Evolutionary conservation across 768 basidiomycete genomes (phyloP).

Genomic region (Pleurotus djamor): DNA sequence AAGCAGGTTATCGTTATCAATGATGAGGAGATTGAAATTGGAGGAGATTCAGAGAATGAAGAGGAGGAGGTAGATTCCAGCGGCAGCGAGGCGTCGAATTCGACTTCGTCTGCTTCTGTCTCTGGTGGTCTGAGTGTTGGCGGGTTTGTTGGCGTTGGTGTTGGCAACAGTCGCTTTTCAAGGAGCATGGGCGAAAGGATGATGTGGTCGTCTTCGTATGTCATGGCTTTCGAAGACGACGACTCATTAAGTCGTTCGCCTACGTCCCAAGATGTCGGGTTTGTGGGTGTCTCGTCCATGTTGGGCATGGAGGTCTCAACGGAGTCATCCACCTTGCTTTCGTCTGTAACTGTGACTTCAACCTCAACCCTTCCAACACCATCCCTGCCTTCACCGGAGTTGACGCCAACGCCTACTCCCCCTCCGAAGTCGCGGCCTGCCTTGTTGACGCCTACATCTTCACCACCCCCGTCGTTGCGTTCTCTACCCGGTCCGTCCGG

Average conservation of each 20-base stretch:
- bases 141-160: constrained; percentile 4
- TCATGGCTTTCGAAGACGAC: constrained; percentile 2
- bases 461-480: not conserved
- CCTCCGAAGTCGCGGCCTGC: not conserved
- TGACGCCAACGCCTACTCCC: not conserved
- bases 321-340: not conserved
- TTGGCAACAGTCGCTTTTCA: constrained; percentile 1
- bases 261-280: not conserved
- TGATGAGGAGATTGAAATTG: constrained; percentile 4
- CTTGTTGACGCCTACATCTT: not conserved
- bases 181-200: constrained; percentile 7
- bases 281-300: not conserved
- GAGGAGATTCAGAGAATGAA: not conserved
- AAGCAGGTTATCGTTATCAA: constrained; percentile 5
- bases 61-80: not conserved
- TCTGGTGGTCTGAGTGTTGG: not conserved
- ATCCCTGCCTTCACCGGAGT: not conserved
- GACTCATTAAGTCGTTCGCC: not conserved
- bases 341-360: not conserved
- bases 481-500: not conserved
- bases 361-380: not conserved
- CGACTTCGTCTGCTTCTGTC: not conserved
- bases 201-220: not conserved
- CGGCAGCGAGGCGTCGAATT: not conserved
- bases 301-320: not conserved